Base-by-base conservation (phyloP, 2,329 filamentous ascomycete species). In the Pezicula neosporulosa region DNA sequence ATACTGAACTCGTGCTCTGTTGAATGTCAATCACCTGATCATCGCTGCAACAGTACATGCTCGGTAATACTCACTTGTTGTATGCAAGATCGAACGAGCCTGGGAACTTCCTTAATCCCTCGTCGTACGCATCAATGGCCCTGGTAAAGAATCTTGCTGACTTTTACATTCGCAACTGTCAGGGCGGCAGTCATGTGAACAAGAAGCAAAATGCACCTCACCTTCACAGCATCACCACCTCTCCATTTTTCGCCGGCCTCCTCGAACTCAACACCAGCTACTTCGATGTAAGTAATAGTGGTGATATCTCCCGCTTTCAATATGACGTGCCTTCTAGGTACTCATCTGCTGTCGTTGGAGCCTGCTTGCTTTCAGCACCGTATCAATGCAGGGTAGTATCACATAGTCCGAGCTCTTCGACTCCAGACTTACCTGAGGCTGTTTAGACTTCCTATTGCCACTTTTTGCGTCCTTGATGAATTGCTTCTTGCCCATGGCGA, bases 221-320 rank as follows among this genome's bases (percentile, higher is more conserved):
- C 65, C 53, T 89, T 90, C 45, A 75, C 79, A 18, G 83, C 77
- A 65, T 90, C 86, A 19, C 86, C 87, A 36, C 79, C 85, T 46
- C 86, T 77, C 82, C 86, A 89, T 76, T 90, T 90, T 55, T 86
- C 85, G 6, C 84, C 86, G 5, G 82, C 82, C 66, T 88, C 83
- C 69, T 90, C 86, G 53, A 83, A 77, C 30, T 85, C 80, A 49
- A 89, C 85, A 10, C 85, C 86, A 21, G 77, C 81, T 77, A 49
- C 36, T 19, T 36, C 16, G n/a, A 21, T 36, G 39, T 61, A 13
- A 63, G 53, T 42, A 33, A 10, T 7, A 10, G 30, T 4, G 30
- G 12, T 13, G 10, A 33, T 13, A 33, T 33, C 9, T 33, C 12
- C 9, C 30, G 9, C 12, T 10, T 33, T 33, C 30, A 33, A 33